Evolutionary conservation across 1,139 yeast species (phyloP), one percentile per base, ranked within the genome.

Genomic region (Suhomyces coccinellae): DNA sequence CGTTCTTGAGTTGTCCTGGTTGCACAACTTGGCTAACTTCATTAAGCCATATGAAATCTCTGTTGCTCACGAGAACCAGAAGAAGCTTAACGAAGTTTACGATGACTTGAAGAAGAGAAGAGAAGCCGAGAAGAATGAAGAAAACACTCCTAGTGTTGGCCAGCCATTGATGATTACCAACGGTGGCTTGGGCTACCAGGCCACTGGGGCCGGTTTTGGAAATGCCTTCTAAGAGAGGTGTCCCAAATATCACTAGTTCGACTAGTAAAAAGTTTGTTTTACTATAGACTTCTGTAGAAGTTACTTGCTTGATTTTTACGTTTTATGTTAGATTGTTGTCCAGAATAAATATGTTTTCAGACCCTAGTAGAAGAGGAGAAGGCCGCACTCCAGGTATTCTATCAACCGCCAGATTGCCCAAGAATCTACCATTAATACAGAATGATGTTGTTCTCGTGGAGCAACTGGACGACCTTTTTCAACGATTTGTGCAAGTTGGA

Each of bases 31-130:
- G 67, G 72, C 65, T 40, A 83, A 82, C 61, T 89, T 85, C 71
- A 84, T 88, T 55, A 91, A 87, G 75, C 99, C 99, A 44, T 95
- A 89, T 67, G 85, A 83, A 66, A 90, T 95, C 61, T 86, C 96
- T 15, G 69, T 85, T 56, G 79, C 82, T 57, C 83, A 84, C 57
- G 97, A 91, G 66, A 91, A 87, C 67, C 82, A 80, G 56, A 80
- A 79, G 56, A 75, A 77, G 51, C 65, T 91, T 53, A 74, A 79
- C 54, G 87, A 79, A 62, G 75, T 90, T 44, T 77, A 86, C 55
- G 73, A 70, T 48, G 96, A 88, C 63, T 76, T 86, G 63, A 82
- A 83, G 59, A 82, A 76, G 56, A 83, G 91, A 66, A 80, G 83
- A 65, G 79, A 76, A 48, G 78, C 80, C 50, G 86, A 79, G 53